Evolutionary conservation across 2,329 filamentous ascomycete species (phyloP), one percentile per base, ranked within the genome.

Genomic region (Fusarium redolens): DNA sequence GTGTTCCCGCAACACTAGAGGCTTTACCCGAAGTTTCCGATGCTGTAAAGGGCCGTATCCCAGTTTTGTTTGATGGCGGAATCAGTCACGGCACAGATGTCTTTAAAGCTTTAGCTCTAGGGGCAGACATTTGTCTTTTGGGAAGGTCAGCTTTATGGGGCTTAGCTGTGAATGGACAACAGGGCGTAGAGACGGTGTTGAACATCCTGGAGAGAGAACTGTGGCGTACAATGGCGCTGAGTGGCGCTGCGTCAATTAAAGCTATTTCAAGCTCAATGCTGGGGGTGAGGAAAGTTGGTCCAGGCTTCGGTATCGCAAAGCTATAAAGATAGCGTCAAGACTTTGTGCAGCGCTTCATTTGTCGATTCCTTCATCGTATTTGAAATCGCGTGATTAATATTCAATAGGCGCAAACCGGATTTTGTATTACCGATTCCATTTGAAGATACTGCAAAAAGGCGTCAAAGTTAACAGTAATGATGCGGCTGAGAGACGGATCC

Each of bases 271-370:
- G 13, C 5, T n/a, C 5, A 1, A 28, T 17, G 33, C 0, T 40
- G 33, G 33, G 33, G 0, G 18, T n/a, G 1, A 5, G 22, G 13
- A 28, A 17, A 38, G 15, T 4, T 6, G 18, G 33, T 4, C 2
- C 22, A 40, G 33, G 5, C 22, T 40, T 54, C 18, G 50, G 33
- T 7, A 30, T 13, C 28, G 22, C 7, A 1, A 28, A 4, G 15
- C 2, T 30, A 18, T n/a, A 4, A 12, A 20, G 2, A 18, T 18
- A 10, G 47, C 6, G 5, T 4, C 10, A 10, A 11, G 1, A 11
- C 2, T 35, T n/a, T 22, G 9, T 1, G 7, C 8, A 14, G 31
- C n/a, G 17, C 31, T 17, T 20, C n/a, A 10, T 20, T 9, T 2
- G 18, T 18, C 7, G 7, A 45, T 20, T 45, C 17, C 17, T 14